A percentile compares a stretch with the other conserved stretches of the same genome.
These are phyloP conservation scores for Pelargonium cotyledonis DNA, from an alignment of 441 rosid species.

Conservation along the genomic window DNA sequence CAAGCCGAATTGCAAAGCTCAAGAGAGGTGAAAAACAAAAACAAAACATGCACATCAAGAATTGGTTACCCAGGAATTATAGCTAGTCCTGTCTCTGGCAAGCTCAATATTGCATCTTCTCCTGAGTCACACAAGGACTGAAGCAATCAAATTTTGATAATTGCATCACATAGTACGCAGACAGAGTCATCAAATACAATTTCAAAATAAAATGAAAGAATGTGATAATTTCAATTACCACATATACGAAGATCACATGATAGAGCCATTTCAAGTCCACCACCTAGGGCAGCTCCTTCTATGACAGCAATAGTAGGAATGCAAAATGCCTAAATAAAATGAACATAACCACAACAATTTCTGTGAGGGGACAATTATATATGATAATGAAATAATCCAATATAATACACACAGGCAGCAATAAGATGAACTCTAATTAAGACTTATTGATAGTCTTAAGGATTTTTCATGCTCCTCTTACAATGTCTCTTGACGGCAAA, in stretches of 20 bases:
- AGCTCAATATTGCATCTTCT: conserved; percentile 67
- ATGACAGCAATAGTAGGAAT: conserved; percentile 84
- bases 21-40: not conserved
- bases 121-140: conserved; percentile 34
- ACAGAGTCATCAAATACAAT: not conserved
- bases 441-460: not conserved
- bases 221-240: conserved; percentile 36
- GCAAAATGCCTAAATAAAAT: conserved; percentile 42
- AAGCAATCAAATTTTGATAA: conserved; percentile 8
- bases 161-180: not conserved
- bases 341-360: conserved; percentile 6
- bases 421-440: not conserved
- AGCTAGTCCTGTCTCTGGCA: conserved; percentile 97
- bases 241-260: conserved; percentile 87
- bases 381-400: not conserved
- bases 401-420: not conserved
- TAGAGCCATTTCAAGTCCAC: conserved; percentile 95
- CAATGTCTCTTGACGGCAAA: not conserved
- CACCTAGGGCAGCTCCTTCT: conserved; percentile 77
- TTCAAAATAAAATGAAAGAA: not conserved
- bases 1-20: not conserved
- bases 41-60: not conserved
- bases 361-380: conserved; percentile 2
- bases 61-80: conserved; percentile 65
- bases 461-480: not conserved